Conservation (phyloP, 2,329 filamentous ascomycete species). For the Claviceps africana region DNA sequence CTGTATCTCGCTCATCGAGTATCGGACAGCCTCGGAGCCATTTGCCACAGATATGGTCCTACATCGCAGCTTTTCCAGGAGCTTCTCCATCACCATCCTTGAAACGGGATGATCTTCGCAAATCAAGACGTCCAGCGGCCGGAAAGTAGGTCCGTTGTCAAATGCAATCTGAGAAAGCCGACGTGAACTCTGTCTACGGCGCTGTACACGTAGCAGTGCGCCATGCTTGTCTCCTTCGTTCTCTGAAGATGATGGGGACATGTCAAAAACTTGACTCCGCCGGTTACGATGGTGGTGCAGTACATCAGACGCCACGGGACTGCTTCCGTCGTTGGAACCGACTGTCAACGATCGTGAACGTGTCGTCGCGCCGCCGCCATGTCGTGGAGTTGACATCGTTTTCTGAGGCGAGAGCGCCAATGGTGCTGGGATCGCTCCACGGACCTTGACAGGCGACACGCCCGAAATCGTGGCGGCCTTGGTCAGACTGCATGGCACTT, state of each 20-base stretch:
- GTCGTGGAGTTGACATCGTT: constrained; percentile 43
- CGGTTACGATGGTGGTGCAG: constrained; percentile 74
- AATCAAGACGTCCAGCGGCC: constrained; percentile 84
- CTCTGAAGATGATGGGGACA: constrained; percentile 94
- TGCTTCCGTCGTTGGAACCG: constrained; percentile 87
- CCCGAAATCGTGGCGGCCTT: constrained; percentile 43
- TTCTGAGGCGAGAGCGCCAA: constrained; percentile 51
- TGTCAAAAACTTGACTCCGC: constrained; percentile 85
- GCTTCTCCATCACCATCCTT: constrained; percentile 94
- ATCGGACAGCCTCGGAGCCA: constrained; percentile 81
- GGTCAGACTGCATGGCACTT: constrained; percentile 43
- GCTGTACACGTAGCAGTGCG: constrained; percentile 78
- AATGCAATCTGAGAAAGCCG: constrained; percentile 84
- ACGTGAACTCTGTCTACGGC: constrained; percentile 88
- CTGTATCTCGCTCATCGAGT: constrained; percentile 92
- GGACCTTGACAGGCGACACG: constrained; percentile 43
- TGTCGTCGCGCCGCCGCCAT: constrained; percentile 45
- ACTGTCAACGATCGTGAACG: constrained; percentile 82
- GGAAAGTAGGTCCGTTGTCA: constrained; percentile 70
- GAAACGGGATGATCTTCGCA: constrained; percentile 97
- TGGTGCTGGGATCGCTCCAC: constrained; percentile 34
- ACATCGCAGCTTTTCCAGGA: constrained; percentile 88
- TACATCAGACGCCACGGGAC: constrained; percentile 54
- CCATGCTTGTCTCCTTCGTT: constrained; percentile 91
- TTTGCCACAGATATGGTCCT: constrained; percentile 85